These are phyloP conservation scores for Candida dajiaensis DNA, from an alignment of 805 yeast species.

Conservation along the genomic window DNA sequence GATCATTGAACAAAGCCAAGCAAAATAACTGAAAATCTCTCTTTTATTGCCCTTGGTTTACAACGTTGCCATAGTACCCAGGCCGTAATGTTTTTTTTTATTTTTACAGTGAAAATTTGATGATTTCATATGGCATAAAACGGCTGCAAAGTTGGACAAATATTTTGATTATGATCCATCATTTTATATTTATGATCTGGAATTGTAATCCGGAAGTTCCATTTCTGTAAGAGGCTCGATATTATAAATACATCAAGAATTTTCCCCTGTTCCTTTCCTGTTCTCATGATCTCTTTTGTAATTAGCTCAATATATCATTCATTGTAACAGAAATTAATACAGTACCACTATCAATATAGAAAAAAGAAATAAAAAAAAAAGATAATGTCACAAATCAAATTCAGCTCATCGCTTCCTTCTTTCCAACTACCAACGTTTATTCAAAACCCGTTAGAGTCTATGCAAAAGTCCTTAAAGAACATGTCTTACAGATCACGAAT, in stretches of 20 bases:
- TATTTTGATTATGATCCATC: neutral
- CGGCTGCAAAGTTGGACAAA: neutral
- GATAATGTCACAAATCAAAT: neutral
- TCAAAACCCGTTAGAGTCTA: slow-evolving; percentile 1
- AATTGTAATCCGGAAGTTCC: too few species aligned
- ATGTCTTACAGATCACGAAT: slow-evolving; percentile 20
- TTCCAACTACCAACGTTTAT: neutral
- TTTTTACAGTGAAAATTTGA: neutral
- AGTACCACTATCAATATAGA: too few species aligned
- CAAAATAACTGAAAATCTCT: too few species aligned
- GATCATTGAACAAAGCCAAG: too few species aligned
- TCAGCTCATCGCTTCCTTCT: neutral
- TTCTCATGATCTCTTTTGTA: too few species aligned
- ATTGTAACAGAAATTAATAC: too few species aligned
- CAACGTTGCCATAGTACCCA: neutral
- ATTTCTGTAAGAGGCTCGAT: too few species aligned
- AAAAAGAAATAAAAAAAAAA: too few species aligned
- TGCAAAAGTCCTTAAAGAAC: slow-evolving; percentile 2
- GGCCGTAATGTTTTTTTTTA: too few species aligned
- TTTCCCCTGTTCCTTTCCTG: too few species aligned
- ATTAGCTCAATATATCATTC: too few species aligned
- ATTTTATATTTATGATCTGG: too few species aligned
- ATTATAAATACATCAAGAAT: neutral
- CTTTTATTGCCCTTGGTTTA: neutral
- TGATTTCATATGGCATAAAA: neutral